Evolutionary conservation across 148 eudicot species (phyloP).

Genomic region (Cornus suecica): DNA sequence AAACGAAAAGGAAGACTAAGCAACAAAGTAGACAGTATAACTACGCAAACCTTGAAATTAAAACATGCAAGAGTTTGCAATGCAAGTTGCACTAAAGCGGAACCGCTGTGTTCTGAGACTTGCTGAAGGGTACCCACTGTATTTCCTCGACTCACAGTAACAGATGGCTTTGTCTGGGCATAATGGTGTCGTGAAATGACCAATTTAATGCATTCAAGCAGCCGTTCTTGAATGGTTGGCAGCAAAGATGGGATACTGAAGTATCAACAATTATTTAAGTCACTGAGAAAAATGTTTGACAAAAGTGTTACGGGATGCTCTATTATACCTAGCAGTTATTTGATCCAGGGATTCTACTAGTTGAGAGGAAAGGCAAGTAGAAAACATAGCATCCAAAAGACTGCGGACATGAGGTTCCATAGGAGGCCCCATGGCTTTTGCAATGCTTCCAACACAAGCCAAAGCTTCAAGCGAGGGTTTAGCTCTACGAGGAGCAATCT

Average conservation of each 20-base stretch:
- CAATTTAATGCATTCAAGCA: constrained; percentile 73
- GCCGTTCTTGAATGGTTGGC: constrained; percentile 77
- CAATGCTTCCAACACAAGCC: constrained; percentile 93
- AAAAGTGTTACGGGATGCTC: not conserved
- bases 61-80: constrained; percentile 88
- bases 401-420: constrained; percentile 84
- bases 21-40: constrained; percentile 3
- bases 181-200: constrained; percentile 69
- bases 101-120: constrained; percentile 64
- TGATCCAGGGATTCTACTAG: constrained; percentile 81
- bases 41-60: constrained; percentile 73
- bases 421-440: constrained; percentile 86
- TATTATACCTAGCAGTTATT: constrained; percentile 61
- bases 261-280: constrained; percentile 11
- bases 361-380: constrained; percentile 80
- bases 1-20: constrained; percentile 10
- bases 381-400: constrained; percentile 91
- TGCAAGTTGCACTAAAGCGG: constrained; percentile 85
- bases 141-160: constrained; percentile 46
- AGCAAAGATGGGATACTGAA: constrained; percentile 87
- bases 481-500: constrained; percentile 99
- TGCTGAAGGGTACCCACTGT: constrained; percentile 32
- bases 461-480: constrained; percentile 92
- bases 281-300: not conserved
- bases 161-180: constrained; percentile 54